A percentile compares a stretch with the other conserved stretches of the same genome.
Evolutionary conservation across 345 rosid species (phyloP).

Genomic region (Aethionema arabicum): DNA sequence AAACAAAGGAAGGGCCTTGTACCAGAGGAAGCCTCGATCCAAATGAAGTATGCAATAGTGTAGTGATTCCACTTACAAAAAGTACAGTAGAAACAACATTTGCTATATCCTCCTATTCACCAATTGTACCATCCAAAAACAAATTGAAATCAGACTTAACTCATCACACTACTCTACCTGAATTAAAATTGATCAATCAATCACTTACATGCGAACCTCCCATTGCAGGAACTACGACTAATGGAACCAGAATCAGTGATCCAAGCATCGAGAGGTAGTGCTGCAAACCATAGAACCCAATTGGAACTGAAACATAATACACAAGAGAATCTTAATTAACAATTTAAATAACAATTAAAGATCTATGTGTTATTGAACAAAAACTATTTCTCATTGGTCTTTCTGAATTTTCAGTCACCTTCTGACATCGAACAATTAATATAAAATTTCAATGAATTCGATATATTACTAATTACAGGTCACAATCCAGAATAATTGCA

Average conservation of each 20-base stretch:
- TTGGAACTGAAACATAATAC: constrained; percentile 66
- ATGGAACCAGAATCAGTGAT: constrained; percentile 85
- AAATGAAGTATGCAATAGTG: constrained; percentile 77
- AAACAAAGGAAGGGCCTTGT: constrained; percentile 94
- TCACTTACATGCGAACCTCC: constrained; percentile 86
- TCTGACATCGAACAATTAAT: constrained; percentile 26
- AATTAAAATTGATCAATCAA: constrained; percentile 21
- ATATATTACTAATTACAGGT: constrained; percentile 3
- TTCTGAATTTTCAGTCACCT: constrained; percentile 4
- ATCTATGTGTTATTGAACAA: background rate
- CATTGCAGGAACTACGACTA: constrained; percentile 97
- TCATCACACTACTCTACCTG: background rate
- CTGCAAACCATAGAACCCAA: constrained; percentile 92
- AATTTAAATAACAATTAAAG: constrained; percentile 13
- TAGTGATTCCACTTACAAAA: constrained; percentile 83
- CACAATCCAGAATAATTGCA: constrained; percentile 3
- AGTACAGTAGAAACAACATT: constrained; percentile 86
- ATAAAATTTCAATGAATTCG: constrained; percentile 24
- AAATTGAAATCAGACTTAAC: background rate
- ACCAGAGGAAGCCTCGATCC: constrained; percentile 95
- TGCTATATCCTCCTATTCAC: constrained; percentile 80
- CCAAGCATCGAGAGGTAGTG: constrained; percentile 91
- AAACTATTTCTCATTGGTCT: background rate
- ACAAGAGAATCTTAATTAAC: background rate
- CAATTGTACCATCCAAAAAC: background rate